Evolutionary conservation across 2,329 filamentous ascomycete species (phyloP), one percentile per base, ranked within the genome.

Genomic region (Ophiognomonia clavigignenti-juglandacearum): DNA sequence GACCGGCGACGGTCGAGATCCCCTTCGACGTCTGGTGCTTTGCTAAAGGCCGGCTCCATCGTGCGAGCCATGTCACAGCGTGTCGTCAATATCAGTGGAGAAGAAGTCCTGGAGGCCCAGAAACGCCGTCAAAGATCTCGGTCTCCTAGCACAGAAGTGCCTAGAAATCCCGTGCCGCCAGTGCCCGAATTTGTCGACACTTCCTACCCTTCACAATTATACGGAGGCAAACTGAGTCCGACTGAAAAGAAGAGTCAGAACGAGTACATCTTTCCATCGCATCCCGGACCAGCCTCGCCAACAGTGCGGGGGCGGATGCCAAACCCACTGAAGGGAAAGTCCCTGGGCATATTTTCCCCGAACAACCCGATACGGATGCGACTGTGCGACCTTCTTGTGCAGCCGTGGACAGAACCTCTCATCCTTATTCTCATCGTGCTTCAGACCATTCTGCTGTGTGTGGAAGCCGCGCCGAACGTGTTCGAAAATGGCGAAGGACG

Each of bases 11-110:
- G 76, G 37, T 85, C 85, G 36, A 72, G 83, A 32, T 82, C 84
- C 2, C 72, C 79, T 2, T 83, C 83, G 16, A 75, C 78, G 8
- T 75, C 80, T 10, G 78, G 78, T 22, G 84, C 86, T 16, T 64
- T 91, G 43, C 79, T 77, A 20, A 75, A 82, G 56, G 86, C 86
- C 51, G 80, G 86, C 37, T 88, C 86, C 8, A 88, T 90, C 57
- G 80, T 91, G 66, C 80, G 86, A 54, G 82, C 82, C 52, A 95
- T 98, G 82, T 97, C 95, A 26, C 91, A 96, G 69, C 88, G 93
- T 71, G 91, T 98, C 47, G 93, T 98, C 60, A 97, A 97, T 61
- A 80, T 98, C 58, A 96, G 90, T 67, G 95, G 95, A 61, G 93
- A 97, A 59, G 88, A 96, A 57, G 71, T 88, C 18, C 74, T 91